phyloP scores from a whole-genome alignment of 2,329 filamentous ascomycete species.

The Coniochaeta pulveracea region DNA sequence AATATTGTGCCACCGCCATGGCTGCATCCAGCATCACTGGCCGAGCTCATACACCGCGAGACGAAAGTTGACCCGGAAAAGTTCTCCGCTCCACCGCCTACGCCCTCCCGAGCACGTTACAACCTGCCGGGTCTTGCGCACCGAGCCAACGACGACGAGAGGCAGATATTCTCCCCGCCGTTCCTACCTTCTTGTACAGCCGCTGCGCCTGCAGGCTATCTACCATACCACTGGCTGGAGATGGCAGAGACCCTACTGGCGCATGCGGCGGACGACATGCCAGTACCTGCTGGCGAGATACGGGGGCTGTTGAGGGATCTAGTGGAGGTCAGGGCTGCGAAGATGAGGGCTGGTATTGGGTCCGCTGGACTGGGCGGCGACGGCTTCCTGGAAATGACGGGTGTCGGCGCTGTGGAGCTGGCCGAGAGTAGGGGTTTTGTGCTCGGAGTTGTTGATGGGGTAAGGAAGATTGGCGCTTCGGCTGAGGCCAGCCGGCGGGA shows the following conservation, averaged over 20 bases:
- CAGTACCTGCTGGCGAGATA: constrained; percentile 56
- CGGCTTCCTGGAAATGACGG: constrained; percentile 56
- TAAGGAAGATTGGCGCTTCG: constrained; percentile 73
- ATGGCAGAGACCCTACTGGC: constrained; percentile 78
- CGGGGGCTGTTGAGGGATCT: constrained; percentile 68
- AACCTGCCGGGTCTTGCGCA: constrained; percentile 32
- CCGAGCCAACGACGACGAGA: constrained; percentile 15
- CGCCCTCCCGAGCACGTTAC: constrained; percentile 41
- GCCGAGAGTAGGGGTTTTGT: constrained; percentile 80
- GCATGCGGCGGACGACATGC: constrained; percentile 74
- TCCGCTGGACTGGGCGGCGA: constrained; percentile 48
- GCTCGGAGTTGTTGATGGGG: constrained; percentile 73
- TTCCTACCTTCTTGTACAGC: constrained; percentile 70
- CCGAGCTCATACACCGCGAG: constrained; percentile 70
- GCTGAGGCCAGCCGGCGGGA: constrained; percentile 69
- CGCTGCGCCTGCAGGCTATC: constrained; percentile 51
- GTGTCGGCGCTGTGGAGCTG: constrained; percentile 88
- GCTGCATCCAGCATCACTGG: constrained; percentile 68
- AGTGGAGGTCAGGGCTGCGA: constrained; percentile 79
- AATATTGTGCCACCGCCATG: constrained; percentile 88
- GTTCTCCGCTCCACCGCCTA: constrained; percentile 68
- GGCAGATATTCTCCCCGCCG: constrained; percentile 48
- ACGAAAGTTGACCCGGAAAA: constrained; percentile 57
- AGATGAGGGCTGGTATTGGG: constrained; percentile 67
- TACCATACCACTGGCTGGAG: constrained; percentile 96